Base-by-base conservation (phyloP, 805 yeast genomes). In the Sugiyamaella lignohabitans region DNA sequence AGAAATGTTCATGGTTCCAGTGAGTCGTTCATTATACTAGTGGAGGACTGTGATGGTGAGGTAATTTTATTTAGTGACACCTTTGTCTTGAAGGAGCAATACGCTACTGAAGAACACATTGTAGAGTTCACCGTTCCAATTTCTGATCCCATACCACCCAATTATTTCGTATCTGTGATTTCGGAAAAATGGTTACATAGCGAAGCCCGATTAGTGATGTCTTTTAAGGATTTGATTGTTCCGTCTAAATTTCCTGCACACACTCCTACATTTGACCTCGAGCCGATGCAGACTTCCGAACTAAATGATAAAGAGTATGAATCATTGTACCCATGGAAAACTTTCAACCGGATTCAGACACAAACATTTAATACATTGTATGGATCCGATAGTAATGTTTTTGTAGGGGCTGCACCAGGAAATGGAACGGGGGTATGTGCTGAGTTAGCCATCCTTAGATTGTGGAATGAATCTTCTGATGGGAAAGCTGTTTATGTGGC, bases 101-200 rank as follows among this genome's bases (percentile, higher is more conserved):
- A 75, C 42, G 68, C 79, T n/a, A 66, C 71, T 10, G 68, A 74
- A 23, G 80, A 76, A 22, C 82, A 80, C 52, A 55, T 73, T 19
- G 41, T 87, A 1, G 87, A 82, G 30, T 79, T 87, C 53, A 74
- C 84, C 0, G 76, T 89, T 2, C 77, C 84, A 0, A 47, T 81
- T 0, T 46, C 66, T 3, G 79, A 76, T 3, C 62, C 68, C 3
- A 62, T 73, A 19, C 84, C 89, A 1, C 96, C 96, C 0, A 81
- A 79, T 54, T 80, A 83, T 53, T 87, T 84, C 62, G 73, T 88
- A 3, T 71, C 83, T 0, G 62, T 89, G 10, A 64, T 84, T 2
- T 87, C 95, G 48, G 95, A 89, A 48, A 78, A 73, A 49, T 93
- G 98, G 98, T 65, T 88, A 3, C 89, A 86, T 51, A 78, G 87